Base-by-base conservation (phyloP, 495 filamentous ascomycete species). In the Cenococcum geophilum region DNA sequence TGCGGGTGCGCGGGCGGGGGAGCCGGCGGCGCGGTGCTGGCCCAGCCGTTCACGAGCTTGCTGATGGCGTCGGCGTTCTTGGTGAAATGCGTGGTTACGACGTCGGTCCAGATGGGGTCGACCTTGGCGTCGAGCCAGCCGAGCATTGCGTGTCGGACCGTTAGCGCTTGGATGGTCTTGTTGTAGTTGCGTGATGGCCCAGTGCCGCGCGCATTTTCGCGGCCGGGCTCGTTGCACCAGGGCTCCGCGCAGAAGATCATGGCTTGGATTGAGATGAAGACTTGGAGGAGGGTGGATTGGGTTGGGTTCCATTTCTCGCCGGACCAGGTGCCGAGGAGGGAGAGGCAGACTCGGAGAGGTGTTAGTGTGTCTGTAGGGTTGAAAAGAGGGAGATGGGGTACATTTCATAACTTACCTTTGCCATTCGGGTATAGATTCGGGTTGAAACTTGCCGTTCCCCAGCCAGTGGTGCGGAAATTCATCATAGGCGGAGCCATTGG, bases 211-310 rank as follows among this genome's bases (percentile, higher is more conserved):
- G 34, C 16, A 4, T 45, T 34, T 58, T 81, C 77, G 27, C 69
- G 68, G 12, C 79, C 77, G 0, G 83, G 83, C 61, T 86, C 80
- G 68, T 85, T 86, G 73, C 77, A 78, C 71, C 75, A 80, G 3
- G 84, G 84, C 25, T 80, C 57, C 4, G 78, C 78, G 56, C 76
- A 79, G 56, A 87, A 76, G 40, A 87, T 77, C 82, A 87, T 83
- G 32, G 77, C 75, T 65, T 85, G 83, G 54, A 87, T 79, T 43
- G 77, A 81, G 11, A 86, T 74, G n/a, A 87, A 72, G 21, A 86
- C 71, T 57, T 84, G 79, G 8, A 85, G 73, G 27, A 87, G 68
- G 1, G 82, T 86, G 18, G 78, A 82, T 51, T 75, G 70, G 6
- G 73, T 63, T 0, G 81, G 75, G 20, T 76, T 74, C 84, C 84